Conservation (phyloP, 2,329 filamentous ascomycete genomes). For the Colletotrichum liriopes region DNA sequence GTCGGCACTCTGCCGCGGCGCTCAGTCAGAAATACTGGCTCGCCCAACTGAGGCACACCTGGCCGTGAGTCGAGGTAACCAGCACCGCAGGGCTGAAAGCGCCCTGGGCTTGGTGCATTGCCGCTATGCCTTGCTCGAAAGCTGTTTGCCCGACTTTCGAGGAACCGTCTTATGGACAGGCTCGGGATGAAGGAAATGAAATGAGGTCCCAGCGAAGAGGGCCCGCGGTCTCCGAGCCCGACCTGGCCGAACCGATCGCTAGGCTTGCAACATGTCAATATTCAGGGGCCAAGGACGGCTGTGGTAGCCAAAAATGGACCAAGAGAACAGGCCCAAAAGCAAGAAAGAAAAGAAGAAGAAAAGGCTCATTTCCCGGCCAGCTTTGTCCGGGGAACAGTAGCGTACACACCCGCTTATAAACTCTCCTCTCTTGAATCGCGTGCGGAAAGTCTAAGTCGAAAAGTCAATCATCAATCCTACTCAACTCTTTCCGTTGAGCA, state of each 20-base stretch:
- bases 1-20: neutral
- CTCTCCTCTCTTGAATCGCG: constrained; percentile 11
- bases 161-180: neutral
- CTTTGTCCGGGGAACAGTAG: neutral
- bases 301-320: neutral
- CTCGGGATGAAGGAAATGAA: neutral
- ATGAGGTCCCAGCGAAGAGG: neutral
- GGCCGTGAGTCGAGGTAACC: neutral
- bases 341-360: neutral
- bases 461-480: constrained; percentile 1
- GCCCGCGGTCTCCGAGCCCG: neutral
- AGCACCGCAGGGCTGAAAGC: neutral
- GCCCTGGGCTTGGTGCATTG: too few relatives aligned
- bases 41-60: neutral
- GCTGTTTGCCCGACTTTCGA: too few relatives aligned
- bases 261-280: neutral
- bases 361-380: neutral
- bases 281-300: constrained; percentile 1
- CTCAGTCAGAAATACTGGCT: neutral
- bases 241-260: neutral
- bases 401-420: constrained; percentile 1
- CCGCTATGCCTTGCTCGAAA: too few relatives aligned
- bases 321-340: constrained; percentile 3
- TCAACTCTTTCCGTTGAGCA: neutral
- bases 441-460: constrained; percentile 4